Conservation (phyloP, 2,329 filamentous ascomycete species). For the Monilinia fructicola region DNA sequence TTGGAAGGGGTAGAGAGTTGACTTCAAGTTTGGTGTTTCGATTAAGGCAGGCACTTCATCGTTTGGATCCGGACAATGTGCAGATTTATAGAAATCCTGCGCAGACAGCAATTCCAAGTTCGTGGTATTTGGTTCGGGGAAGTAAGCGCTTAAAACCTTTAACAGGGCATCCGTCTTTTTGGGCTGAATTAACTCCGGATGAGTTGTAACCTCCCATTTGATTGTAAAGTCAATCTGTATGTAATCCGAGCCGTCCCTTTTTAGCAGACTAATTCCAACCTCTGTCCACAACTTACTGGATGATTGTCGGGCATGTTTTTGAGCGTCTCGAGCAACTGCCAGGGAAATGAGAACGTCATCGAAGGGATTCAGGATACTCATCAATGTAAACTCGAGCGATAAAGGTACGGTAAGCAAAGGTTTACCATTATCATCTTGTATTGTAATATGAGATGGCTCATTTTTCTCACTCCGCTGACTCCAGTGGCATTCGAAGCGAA, state of each 20-base stretch:
- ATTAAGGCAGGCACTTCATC: constrained; percentile 45
- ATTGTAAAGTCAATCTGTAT: constrained; percentile 35
- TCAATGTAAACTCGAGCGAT: constrained; percentile 1
- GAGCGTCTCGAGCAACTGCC: constrained; percentile 29
- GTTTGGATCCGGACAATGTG: constrained; percentile 57
- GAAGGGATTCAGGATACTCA: neutral
- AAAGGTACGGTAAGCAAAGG: constrained; percentile 29
- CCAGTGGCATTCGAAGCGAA: constrained; percentile 30
- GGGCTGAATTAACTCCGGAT: constrained; percentile 29
- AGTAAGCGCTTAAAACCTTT: constrained; percentile 37
- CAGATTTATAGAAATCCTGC: constrained; percentile 67
- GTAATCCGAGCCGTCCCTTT: constrained; percentile 29
- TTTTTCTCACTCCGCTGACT: neutral
- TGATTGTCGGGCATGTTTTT: constrained; percentile 30
- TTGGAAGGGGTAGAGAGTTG: constrained; percentile 70
- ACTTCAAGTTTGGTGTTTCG: constrained; percentile 47
- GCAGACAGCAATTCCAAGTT: constrained; percentile 45
- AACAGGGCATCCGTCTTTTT: constrained; percentile 29
- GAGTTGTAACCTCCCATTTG: constrained; percentile 39
- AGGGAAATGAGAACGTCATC: constrained; percentile 35
- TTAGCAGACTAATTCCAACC: constrained; percentile 31
- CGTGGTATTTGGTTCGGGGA: constrained; percentile 32
- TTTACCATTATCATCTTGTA: constrained; percentile 29
- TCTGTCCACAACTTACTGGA: constrained; percentile 38
- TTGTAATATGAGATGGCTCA: constrained; percentile 29